Percentiles rank a stretch among this genome's conserved stretches.
These are phyloP conservation scores for Heteromeles arbutifolia DNA, from an alignment of 306 rosid genomes.

Conservation along the genomic window DNA sequence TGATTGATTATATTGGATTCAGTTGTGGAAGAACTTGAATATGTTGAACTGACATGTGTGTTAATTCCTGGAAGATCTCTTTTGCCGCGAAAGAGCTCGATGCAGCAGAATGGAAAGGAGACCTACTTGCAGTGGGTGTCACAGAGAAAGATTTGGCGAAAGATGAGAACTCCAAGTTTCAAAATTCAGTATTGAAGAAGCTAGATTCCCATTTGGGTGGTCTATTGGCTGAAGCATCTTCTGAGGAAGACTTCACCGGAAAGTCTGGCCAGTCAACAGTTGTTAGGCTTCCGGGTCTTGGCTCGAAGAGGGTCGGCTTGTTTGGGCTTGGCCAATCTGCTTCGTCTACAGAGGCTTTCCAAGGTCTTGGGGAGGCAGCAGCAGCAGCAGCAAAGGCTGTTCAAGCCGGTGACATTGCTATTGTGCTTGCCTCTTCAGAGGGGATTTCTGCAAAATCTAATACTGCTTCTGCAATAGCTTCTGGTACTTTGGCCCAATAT, in stretches of 20 bases:
- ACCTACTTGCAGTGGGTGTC: constrained; percentile 83
- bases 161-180: constrained; percentile 58
- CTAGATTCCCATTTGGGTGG: constrained; percentile 84
- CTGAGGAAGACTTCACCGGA: constrained; percentile 91
- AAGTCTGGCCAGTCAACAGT: constrained; percentile 76
- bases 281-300: constrained; percentile 72
- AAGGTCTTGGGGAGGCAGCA: constrained; percentile 78
- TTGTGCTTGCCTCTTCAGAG: constrained; percentile 74
- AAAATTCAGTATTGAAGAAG: constrained; percentile 66
- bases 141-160: constrained; percentile 69
- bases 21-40: not conserved
- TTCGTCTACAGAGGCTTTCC: constrained; percentile 43
- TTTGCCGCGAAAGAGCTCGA: constrained; percentile 69
- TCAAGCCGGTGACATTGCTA: constrained; percentile 62
- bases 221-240: constrained; percentile 72
- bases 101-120: constrained; percentile 86
- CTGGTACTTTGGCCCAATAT: constrained; percentile 46
- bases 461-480: constrained; percentile 70
- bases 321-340: constrained; percentile 84
- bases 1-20: not conserved
- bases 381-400: constrained; percentile 76
- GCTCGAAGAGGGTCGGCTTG: constrained; percentile 77
- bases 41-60: constrained; percentile 27
- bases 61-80: constrained; percentile 46
- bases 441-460: constrained; percentile 52